Evolutionary conservation across 805 yeast species (phyloP), one percentile per base, ranked within the genome.

Genomic region (Clavispora carvajalis): DNA sequence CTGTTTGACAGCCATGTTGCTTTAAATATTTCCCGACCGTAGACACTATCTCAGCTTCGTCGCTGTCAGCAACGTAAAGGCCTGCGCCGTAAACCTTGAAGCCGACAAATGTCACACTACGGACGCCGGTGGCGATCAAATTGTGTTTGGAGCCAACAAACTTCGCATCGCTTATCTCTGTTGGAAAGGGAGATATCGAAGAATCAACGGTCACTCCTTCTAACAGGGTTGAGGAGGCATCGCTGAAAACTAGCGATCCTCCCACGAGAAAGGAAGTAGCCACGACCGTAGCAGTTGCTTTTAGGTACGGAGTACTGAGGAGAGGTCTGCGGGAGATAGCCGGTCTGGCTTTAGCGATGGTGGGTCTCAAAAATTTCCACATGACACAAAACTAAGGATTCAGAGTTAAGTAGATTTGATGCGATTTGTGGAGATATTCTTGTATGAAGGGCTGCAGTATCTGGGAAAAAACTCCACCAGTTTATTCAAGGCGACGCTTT

Each of bases 71-170:
- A 30, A 86, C 68, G 57, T 91, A 91, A 7, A 93, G 64, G 0
- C 96, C 98, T 28, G 86, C 69, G 0, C 87, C 95, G 57, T 91
- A 91, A 1, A 93, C 96, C 52, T 80, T 87, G 67, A 93, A 79
- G 19, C 74, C 72, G 31, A 90, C 52, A 54, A 93, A 85, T 0
- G 97, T 85, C 15, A 91, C 96, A 0, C 84, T 67, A 55, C 98
- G 72, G 2, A 80, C 76, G 1, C 99, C 98, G 41, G 77, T 73
- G 0, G 96, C 98, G 3, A 93, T 53, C 23, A 90, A 59, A 17
- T 74, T 65, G 56, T 71, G 85, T 3, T 65, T 57, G 0, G 67
- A 53, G 3, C 57, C 42, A 5, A 73, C 48, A 18, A 52, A 42
- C 10, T 40, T 36, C 3, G 41, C 41, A 5, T 48, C 37, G 7